Evolutionary conservation across 2,329 filamentous ascomycete species (phyloP).

Genomic region (Aureobasidium uvarum): DNA sequence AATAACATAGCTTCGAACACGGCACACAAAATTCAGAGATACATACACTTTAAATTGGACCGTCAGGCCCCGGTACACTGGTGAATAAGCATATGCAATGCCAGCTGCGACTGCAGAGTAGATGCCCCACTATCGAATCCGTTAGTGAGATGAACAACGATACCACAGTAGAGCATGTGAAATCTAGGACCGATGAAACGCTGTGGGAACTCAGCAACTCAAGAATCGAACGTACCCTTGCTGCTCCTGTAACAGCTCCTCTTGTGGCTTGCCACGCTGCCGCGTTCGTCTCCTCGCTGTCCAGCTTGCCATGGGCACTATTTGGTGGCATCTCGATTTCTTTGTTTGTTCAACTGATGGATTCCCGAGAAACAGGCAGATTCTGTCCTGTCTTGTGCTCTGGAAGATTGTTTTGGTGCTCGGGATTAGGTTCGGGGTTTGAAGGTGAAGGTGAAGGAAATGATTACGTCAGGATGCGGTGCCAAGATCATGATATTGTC

Average conservation of each 20-base stretch:
- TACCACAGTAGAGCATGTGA: not conserved
- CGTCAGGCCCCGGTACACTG: slow-evolving; percentile 69
- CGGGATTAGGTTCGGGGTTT: slow-evolving; percentile 22
- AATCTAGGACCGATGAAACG: not conserved
- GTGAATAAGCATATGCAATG: slow-evolving; percentile 63
- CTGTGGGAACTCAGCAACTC: not conserved
- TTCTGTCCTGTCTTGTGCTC: not conserved
- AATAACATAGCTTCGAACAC: slow-evolving; percentile 28
- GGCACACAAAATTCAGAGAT: slow-evolving; percentile 28
- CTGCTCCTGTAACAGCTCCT: slow-evolving; percentile 65
- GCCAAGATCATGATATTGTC: not conserved
- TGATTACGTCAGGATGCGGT: slow-evolving; percentile 6
- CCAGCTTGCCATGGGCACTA: slow-evolving; percentile 54
- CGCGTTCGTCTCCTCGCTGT: slow-evolving; percentile 64
- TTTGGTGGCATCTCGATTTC: slow-evolving; percentile 9
- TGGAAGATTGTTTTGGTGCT: slow-evolving; percentile 3
- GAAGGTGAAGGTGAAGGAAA: not conserved
- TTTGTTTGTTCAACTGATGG: not conserved
- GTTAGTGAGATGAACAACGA: not conserved
- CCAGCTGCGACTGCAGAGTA: slow-evolving; percentile 62
- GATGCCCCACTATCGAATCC: slow-evolving; percentile 60
- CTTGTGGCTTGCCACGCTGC: slow-evolving; percentile 70
- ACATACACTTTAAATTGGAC: slow-evolving; percentile 75
- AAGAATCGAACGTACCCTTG: slow-evolving; percentile 53
- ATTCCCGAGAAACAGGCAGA: not conserved